A percentile compares a stretch with the other conserved stretches of the same genome.
Evolutionary conservation across 2,329 filamentous ascomycete species (phyloP).

Genomic region (Calonectria leucothoes): DNA sequence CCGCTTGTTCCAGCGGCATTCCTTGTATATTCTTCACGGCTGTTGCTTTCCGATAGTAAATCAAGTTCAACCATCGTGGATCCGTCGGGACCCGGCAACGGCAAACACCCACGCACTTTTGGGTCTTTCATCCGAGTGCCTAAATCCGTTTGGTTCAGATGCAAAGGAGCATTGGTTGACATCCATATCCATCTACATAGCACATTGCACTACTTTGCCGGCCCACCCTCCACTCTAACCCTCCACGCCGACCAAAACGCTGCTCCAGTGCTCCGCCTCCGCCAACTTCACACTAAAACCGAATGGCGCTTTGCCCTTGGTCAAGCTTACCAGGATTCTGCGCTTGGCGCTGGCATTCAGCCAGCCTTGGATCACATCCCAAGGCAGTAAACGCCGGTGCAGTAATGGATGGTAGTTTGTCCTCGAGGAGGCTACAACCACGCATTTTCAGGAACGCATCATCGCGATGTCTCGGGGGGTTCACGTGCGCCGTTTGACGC

Average conservation of each 20-base stretch:
- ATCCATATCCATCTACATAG: background rate
- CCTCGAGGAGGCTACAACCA: background rate
- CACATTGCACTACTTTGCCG: background rate
- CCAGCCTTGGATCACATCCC: background rate
- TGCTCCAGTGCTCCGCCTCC: constrained; percentile 24
- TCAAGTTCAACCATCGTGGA: constrained; percentile 15
- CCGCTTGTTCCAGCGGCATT: background rate
- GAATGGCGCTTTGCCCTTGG: constrained; percentile 10
- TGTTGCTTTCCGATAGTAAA: constrained; percentile 6
- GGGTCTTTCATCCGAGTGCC: background rate
- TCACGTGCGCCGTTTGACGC: background rate
- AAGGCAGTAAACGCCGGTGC: background rate
- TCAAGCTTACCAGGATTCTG: background rate
- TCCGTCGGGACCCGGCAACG: background rate
- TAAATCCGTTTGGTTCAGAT: background rate
- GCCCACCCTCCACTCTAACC: background rate
- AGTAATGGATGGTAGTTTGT: background rate
- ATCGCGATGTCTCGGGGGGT: background rate
- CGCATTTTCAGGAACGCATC: background rate
- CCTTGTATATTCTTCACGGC: background rate
- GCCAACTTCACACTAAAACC: constrained; percentile 21
- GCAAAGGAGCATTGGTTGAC: background rate
- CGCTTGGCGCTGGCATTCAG: constrained; percentile 10
- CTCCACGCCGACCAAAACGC: constrained; percentile 11
- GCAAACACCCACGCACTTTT: constrained; percentile 2